Evolutionary conservation across 306 rosid species (phyloP).

Genomic region (Medicago arabica): DNA sequence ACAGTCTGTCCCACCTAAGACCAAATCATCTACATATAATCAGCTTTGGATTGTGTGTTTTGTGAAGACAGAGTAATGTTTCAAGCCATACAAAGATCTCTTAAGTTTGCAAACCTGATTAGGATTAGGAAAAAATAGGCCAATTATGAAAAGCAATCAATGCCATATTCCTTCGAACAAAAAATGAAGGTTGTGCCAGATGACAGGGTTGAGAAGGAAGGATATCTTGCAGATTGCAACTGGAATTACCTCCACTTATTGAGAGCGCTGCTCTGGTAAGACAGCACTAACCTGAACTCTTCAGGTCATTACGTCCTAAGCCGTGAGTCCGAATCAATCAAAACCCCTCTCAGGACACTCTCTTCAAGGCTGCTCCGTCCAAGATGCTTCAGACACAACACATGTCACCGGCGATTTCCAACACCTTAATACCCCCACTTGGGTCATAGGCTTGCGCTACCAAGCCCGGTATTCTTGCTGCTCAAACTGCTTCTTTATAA

Average conservation of each 20-base stretch:
- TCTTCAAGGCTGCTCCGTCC: neutral
- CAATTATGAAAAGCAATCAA: too few species aligned
- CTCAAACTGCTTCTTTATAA: rapidly evolving
- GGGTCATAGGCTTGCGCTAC: neutral
- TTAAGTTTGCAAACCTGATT: too few species aligned
- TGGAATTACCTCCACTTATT: neutral
- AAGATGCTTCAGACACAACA: neutral
- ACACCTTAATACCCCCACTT: constrained; percentile 20
- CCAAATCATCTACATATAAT: too few species aligned
- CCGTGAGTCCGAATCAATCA: neutral
- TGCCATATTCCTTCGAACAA: too few species aligned
- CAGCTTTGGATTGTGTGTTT: too few species aligned
- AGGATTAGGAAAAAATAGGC: too few species aligned
- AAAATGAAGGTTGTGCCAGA: too few species aligned
- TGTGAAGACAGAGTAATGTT: too few species aligned
- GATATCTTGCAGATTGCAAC: neutral
- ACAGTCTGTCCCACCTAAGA: too few species aligned
- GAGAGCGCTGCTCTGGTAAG: constrained; percentile 36
- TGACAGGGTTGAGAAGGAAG: too few species aligned
- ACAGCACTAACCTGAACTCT: neutral
- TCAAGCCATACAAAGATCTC: too few species aligned
- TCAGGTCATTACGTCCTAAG: neutral
- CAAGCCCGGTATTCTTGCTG: rapidly evolving
- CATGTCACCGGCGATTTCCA: neutral
- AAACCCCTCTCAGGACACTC: constrained; percentile 6